phyloP scores from a whole-genome alignment of 1,284 basidiomycete species.

The Laetiporus sulphureus region DNA sequence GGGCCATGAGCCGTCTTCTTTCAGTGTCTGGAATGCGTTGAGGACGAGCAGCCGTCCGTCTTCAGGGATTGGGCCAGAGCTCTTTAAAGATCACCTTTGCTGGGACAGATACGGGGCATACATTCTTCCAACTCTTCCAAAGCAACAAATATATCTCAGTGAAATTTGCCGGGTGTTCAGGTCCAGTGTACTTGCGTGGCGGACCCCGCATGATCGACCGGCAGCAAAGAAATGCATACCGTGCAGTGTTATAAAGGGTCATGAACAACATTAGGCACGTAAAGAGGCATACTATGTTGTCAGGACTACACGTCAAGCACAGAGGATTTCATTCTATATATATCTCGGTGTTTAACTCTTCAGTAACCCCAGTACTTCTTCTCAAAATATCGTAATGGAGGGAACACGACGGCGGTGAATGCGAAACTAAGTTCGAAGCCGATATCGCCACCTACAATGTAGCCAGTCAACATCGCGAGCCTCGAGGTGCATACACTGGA shows the following conservation, averaged over 20 bases:
- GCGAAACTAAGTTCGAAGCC: constrained; percentile 26
- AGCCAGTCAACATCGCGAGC: not conserved
- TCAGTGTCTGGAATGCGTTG: constrained; percentile 18
- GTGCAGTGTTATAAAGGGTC: no score
- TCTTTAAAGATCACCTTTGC: constrained; percentile 48
- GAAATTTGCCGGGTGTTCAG: no score
- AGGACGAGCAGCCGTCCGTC: constrained; percentile 7
- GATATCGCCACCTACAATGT: constrained; percentile 19
- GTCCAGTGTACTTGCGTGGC: no score
- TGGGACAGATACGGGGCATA: constrained; percentile 91
- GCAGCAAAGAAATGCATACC: no score
- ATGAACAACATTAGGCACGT: constrained; percentile 1
- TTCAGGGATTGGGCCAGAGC: constrained; percentile 27
- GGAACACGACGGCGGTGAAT: constrained; percentile 26
- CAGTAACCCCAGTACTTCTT: constrained; percentile 14
- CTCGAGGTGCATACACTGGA: not conserved
- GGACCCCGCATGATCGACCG: no score
- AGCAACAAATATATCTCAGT: no score
- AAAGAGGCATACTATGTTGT: constrained; percentile 3
- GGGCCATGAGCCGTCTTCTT: constrained; percentile 13
- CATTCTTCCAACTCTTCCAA: constrained; percentile 24
- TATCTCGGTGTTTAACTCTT: not conserved
- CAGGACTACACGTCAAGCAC: constrained; percentile 2
- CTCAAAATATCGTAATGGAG: constrained; percentile 24
- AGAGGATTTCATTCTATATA: not conserved